Conservation (phyloP, 371 early-diverging fungal genomes). For the Saksenaea oblongispora region DNA sequence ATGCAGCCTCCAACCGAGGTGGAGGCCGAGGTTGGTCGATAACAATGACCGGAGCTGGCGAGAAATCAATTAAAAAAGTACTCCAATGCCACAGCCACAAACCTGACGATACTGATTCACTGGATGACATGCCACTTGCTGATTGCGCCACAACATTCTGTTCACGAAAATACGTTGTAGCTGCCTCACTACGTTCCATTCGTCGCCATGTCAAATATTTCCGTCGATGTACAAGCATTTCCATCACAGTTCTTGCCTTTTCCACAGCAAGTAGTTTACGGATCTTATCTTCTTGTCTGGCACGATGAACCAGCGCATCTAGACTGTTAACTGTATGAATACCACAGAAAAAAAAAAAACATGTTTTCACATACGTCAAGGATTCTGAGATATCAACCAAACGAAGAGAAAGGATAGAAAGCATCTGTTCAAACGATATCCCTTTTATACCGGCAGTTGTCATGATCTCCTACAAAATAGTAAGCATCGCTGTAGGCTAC, state of each 20-base stretch:
- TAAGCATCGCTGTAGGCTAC: no score
- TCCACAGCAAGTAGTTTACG: constrained; percentile 18
- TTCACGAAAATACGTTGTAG: background rate
- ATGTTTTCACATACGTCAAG: constrained; percentile 47
- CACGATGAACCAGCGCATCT: constrained; percentile 30
- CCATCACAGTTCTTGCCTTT: constrained; percentile 23
- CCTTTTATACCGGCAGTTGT: constrained; percentile 29
- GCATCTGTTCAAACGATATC: constrained; percentile 45
- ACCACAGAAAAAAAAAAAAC: background rate
- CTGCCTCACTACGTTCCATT: background rate
- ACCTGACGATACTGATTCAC: background rate
- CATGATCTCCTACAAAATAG: constrained; percentile 21
- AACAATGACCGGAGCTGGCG: constrained; percentile 19
- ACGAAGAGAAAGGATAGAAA: constrained; percentile 46
- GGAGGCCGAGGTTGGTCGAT: constrained; percentile 15
- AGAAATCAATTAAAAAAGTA: background rate
- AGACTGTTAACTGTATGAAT: constrained; percentile 13
- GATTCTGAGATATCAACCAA: constrained; percentile 50
- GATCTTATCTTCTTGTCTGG: constrained; percentile 29
- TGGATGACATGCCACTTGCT: background rate
- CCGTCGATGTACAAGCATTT: constrained; percentile 30
- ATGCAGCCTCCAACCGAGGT: background rate
- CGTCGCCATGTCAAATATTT: constrained; percentile 21
- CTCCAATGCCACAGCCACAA: background rate
- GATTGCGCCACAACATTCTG: background rate